Evolutionary conservation across 2,329 filamentous ascomycete genomes (phyloP), one percentile per base, ranked within the genome.

Genomic region (Phaeosphaeria sp.): DNA sequence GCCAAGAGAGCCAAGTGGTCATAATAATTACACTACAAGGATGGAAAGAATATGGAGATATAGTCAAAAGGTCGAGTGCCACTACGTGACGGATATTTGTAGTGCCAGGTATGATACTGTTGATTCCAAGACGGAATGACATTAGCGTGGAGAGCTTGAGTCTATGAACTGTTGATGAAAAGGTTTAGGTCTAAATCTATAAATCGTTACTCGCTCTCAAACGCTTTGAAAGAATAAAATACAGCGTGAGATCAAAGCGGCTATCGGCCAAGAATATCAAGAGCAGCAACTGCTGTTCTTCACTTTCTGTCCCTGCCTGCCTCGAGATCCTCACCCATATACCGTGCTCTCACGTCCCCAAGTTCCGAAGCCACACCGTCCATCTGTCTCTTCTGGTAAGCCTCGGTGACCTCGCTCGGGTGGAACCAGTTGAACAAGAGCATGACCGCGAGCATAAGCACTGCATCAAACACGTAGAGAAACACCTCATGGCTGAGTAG

Each of bases 391-490:
- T 63, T 63, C 25, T 60, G 50, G 24, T 63, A 60, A 2, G 59
- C 20, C 11, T 63, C 61, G 2, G 63, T 64, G 18, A 71, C 59
- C 55, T 73, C 66, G 15, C 73, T 71, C 1, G 79, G 79, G 59
- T 80, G 78, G 5, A 65, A 57, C 44, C 74, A 50, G 51, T 77
- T 76, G 39, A 82, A 79, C 6, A 78, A 51, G 0, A 67, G 51
- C 77, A 83, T 81, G 3, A 80, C 77, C 3, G 67, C 27, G n/a
- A 77, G 63, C 79, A 82, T 81, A 21, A 81, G 67, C 2, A 66
- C 33, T 17, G 79, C 78, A 72, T 83, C 81, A 52, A 83, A 80
- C 25, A 80, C 63, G 61, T 83, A 82, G 1, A 81, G 54, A 45
- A 69, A 82, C 1, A 73, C 67, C 69, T 84, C 82, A 21, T 77